Evolutionary conservation across 2,329 filamentous ascomycete species (phyloP), one percentile per base, ranked within the genome.

Genomic region (Trichoderma pleuroti): DNA sequence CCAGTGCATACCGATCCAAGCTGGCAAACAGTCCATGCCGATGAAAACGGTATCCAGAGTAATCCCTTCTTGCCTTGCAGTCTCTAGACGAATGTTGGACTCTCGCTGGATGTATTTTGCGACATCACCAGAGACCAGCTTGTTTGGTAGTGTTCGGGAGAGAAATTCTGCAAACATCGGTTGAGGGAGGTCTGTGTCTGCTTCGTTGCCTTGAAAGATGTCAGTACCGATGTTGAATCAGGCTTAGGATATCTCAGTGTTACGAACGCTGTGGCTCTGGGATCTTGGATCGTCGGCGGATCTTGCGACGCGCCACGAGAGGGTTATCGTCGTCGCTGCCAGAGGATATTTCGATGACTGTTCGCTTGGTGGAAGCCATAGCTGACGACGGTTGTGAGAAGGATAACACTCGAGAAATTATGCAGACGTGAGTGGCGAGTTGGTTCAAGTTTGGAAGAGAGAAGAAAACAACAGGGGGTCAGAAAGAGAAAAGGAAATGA

Each of bases 21-120:
- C 71, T 0, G 77, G 77, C 2, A 80, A 72, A 7, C 80, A 80
- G 30, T 81, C 76, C 0, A 74, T 65, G 3, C 74, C 78, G 4
- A 80, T 74, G 30, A 39, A 64, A 6, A 81, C 68, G 0, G 76
- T 72, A 1, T 52, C 32, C 0, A 80, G 62, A 1, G 11, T 2
- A 1, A 74, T 26, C 4, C 74, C 74, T 0, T 71, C 67, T 1
- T 21, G 16, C 11, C 67, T 71, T 2, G 79, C 80, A 21, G 72
- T 39, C 1, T 74, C 67, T 0, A 81, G 72, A 16, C 75, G 76
- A 0, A 28, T n/a, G 24, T 77, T 78, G 0, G 75, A 75, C 5
- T 72, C 68, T 12, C 62, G 71, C n/a, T 74, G 70, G 10, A 80
- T 14, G 21, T 75, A 72, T 5, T 72, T 68, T 9, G 72, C 73